Base-by-base conservation (phyloP, 352 stramenopile genomes). In the Pilasporangium apinafurcum region DNA sequence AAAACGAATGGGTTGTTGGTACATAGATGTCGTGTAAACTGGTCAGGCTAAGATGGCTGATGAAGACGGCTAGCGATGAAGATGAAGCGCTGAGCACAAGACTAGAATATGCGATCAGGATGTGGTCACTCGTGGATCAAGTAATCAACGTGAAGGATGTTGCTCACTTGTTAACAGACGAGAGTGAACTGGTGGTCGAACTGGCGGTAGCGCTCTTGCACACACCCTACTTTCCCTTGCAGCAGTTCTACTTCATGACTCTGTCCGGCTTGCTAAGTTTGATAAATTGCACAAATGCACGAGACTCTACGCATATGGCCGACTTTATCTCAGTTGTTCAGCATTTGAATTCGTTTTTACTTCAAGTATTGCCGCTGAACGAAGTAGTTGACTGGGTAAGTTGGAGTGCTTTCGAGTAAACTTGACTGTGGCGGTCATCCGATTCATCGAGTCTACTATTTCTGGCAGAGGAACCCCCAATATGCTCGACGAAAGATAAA, bases 211-310 rank as follows among this genome's bases (percentile, higher is more conserved):
- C 67, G 13, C 32, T 83, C 35, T 43, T 81, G 4, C 56, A 68
- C 21, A 83, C 67, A 7, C 48, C 66, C 5, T 83, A 86, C 34
- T 75, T 86, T 16, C 73, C 73, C n/a, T 43, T 86, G 4, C 73
- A 86, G 53, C 67, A 80, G 30, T 47, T 80, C 9, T 86, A 56
- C 39, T 78, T 79, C 41, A 78, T 83, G 68, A 54, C 53, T 1
- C 37, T 81, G 3, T 53, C 60, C 2, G 65, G 44, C 18, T 52
- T 85, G 37, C 20, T 81, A 4, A 49, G 57, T 29, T 48, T 48
- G 31, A 33, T 85, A n/a, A 67, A 61, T 31, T 51, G 30, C 37
- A 51, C 20, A 6, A 25, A 36, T 4, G 12, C 17, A 3, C n/a
- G 42, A 22, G 20, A 29, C 10, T 28, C 33, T 30, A 18, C 27